Percentiles rank a stretch among this genome's conserved stretches.
Conservation (phyloP, 2,329 filamentous ascomycete species). For the Colletotrichum euphorbiae region DNA sequence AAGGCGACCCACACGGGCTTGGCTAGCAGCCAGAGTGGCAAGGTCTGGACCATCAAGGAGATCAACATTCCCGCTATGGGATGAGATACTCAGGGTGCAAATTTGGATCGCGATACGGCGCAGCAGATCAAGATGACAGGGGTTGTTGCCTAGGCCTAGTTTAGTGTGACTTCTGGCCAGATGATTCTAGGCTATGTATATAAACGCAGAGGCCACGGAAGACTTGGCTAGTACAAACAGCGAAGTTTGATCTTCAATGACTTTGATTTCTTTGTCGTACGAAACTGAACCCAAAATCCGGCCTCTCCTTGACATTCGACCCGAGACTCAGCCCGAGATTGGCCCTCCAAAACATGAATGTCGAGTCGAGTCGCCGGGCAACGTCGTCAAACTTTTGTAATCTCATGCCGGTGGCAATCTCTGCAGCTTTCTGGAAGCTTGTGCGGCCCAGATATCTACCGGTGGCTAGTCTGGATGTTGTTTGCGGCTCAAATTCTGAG, state of each 20-base stretch:
- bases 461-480: conserved; percentile 6
- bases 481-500: conserved; percentile 11
- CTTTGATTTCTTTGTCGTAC: background rate
- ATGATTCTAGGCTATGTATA: background rate
- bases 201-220: background rate
- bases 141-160: background rate
- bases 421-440: background rate
- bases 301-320: background rate
- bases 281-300: no score
- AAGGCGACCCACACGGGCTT: conserved; percentile 21
- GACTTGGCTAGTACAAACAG: conserved; percentile 9
- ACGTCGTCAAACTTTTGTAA: background rate
- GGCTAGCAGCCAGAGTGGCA: conserved; percentile 14
- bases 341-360: background rate
- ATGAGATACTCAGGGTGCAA: rapidly evolving
- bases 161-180: background rate
- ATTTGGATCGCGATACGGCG: background rate
- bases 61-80: conserved; percentile 20
- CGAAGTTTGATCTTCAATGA: background rate
- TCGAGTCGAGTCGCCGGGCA: no score
- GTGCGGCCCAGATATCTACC: background rate
- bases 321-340: background rate
- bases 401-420: background rate
- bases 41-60: conserved; percentile 29
- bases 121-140: background rate